These are phyloP conservation scores for Firmiana major DNA, from an alignment of 345 rosid genomes.

Conservation along the genomic window DNA sequence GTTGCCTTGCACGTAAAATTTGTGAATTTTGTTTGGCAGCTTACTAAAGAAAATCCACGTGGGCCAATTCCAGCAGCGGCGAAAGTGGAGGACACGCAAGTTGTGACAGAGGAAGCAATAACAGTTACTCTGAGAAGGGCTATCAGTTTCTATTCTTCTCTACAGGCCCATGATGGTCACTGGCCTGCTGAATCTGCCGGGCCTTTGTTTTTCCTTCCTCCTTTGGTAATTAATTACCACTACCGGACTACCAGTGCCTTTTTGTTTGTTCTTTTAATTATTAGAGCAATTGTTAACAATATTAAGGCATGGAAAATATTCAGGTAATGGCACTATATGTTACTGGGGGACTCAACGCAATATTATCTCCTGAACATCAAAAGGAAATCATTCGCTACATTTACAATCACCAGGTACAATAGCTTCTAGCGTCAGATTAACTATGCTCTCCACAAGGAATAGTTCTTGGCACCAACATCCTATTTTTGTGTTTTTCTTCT, in stretches of 20 bases:
- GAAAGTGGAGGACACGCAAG: constrained; percentile 31
- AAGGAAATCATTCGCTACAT: constrained; percentile 54
- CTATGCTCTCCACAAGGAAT: background rate
- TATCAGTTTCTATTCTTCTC: constrained; percentile 44
- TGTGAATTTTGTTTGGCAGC: constrained; percentile 18
- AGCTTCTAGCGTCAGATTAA: too few relatives aligned
- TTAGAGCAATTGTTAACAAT: background rate
- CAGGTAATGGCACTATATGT: constrained; percentile 58
- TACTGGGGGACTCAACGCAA: constrained; percentile 36
- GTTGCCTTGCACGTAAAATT: background rate
- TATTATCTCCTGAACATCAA: constrained; percentile 49
- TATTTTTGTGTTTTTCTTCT: background rate
- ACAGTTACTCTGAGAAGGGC: constrained; percentile 46
- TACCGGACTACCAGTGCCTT: background rate
- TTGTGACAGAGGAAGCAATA: constrained; percentile 30
- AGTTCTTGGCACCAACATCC: too few relatives aligned
- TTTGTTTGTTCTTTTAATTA: background rate
- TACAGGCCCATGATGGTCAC: constrained; percentile 65
- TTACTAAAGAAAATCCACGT: constrained; percentile 30
- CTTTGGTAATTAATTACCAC: constrained; percentile 27
- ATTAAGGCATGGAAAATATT: background rate
- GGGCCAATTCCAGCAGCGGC: constrained; percentile 35
- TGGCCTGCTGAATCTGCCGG: constrained; percentile 70
- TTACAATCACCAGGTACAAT: constrained; percentile 62
- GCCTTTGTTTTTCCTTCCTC: constrained; percentile 63